Evolutionary conservation across 1,139 yeast genomes (phyloP).

Genomic region (Geotrichum restrictum): DNA sequence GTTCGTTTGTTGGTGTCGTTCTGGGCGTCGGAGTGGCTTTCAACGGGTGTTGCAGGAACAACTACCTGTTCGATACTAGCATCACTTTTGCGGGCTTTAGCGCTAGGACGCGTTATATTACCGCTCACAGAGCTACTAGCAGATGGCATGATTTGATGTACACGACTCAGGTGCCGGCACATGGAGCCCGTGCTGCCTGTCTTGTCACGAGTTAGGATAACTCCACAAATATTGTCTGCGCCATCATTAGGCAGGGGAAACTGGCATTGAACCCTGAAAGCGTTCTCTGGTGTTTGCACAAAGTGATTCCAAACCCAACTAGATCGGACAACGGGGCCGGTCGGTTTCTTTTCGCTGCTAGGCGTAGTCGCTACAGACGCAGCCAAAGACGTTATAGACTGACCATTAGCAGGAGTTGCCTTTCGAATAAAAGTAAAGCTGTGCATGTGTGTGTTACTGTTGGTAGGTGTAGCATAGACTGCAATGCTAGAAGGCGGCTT

Average conservation of each 20-base stretch:
- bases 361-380: neutral
- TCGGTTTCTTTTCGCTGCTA: slow-evolving; percentile 6
- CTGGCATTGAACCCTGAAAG: slow-evolving; percentile 22
- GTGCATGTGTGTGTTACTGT: slow-evolving; percentile 2
- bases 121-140: slow-evolving; percentile 3
- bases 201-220: slow-evolving; percentile 22
- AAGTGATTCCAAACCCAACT: slow-evolving; percentile 24
- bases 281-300: slow-evolving; percentile 21
- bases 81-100: slow-evolving; percentile 5
- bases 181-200: slow-evolving; percentile 23
- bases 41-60: slow-evolving; percentile 1
- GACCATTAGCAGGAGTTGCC: neutral
- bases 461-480: slow-evolving; percentile 10
- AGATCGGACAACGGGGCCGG: slow-evolving; percentile 17
- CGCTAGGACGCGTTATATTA: slow-evolving; percentile 2
- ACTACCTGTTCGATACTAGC: neutral
- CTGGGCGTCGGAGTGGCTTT: neutral
- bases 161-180: slow-evolving; percentile 22
- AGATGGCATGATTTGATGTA: slow-evolving; percentile 18
- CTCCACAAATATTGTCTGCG: slow-evolving; percentile 19
- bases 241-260: slow-evolving; percentile 14
- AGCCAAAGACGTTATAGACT: neutral
- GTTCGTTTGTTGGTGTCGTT: slow-evolving; percentile 8
- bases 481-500: neutral
- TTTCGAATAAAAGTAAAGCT: slow-evolving; percentile 8